A percentile compares a stretch with the other conserved stretches of the same genome.
Evolutionary conservation across 1,284 basidiomycete species (phyloP).

Genomic region (Ceratorhiza oryzae-sativae): DNA sequence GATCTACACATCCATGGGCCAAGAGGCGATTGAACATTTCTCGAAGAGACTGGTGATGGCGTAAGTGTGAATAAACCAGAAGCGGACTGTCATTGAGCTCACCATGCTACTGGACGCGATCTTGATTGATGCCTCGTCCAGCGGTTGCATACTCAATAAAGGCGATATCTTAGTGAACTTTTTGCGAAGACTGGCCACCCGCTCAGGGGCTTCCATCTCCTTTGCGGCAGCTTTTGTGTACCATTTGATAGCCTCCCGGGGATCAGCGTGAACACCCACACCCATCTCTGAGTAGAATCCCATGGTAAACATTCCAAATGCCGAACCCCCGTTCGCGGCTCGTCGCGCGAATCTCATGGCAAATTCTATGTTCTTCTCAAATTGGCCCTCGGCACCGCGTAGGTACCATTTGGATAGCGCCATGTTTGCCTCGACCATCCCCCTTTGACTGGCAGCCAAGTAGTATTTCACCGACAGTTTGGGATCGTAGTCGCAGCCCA

Average conservation of each 20-base stretch:
- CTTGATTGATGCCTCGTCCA: background rate
- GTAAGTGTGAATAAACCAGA: background rate
- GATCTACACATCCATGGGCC: background rate
- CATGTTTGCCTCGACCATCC: constrained; percentile 94
- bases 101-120: constrained; percentile 3
- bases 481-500: constrained; percentile 88
- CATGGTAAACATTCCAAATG: constrained; percentile 91
- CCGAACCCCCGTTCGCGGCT: constrained; percentile 76
- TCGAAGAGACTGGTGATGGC: background rate
- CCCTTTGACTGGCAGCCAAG: constrained; percentile 79
- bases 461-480: constrained; percentile 93
- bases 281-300: constrained; percentile 87
- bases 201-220: background rate
- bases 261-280: constrained; percentile 49
- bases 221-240: constrained; percentile 47
- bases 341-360: constrained; percentile 93
- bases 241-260: constrained; percentile 52
- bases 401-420: constrained; percentile 95
- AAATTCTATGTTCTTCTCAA: constrained; percentile 88
- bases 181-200: background rate
- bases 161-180: background rate
- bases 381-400: constrained; percentile 77
- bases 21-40: constrained; percentile 19
- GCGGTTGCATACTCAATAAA: background rate
- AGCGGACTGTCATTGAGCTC: background rate